Percentiles rank a stretch among this genome's conserved stretches.
Evolutionary conservation across 2,329 filamentous ascomycete species (phyloP).

Genomic region (Monosporascus ibericus): DNA sequence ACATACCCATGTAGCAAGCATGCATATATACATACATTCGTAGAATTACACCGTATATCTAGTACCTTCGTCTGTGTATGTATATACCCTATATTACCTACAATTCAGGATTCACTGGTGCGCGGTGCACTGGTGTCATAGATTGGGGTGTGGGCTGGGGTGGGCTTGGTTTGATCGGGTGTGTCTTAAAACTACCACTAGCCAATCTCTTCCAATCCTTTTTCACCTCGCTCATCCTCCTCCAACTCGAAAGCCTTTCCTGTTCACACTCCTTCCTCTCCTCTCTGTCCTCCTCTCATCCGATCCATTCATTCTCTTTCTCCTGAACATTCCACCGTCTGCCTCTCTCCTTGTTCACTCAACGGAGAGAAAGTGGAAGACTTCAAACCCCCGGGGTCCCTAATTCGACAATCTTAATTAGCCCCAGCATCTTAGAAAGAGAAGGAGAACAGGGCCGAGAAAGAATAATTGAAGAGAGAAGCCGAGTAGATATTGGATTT

Average conservation of each 20-base stretch:
- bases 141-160: constrained; percentile 2
- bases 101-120: not conserved
- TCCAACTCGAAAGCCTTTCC: constrained; percentile 43
- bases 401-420: not conserved
- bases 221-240: constrained; percentile 47
- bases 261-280: constrained; percentile 26
- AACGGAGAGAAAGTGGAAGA: constrained; percentile 29
- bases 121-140: constrained; percentile 1
- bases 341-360: constrained; percentile 35
- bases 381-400: constrained; percentile 15
- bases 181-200: constrained; percentile 39
- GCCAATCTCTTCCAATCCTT: constrained; percentile 50
- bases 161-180: not conserved
- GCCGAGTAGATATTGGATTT: constrained; percentile 9
- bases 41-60: not conserved
- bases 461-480: constrained; percentile 20
- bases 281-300: constrained; percentile 33
- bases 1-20: not conserved
- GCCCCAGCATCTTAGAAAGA: not conserved
- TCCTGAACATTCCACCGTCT: constrained; percentile 32
- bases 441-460: constrained; percentile 9
- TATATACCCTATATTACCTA: not conserved
- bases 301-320: constrained; percentile 50
- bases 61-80: not conserved
- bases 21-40: not conserved